Percentiles rank a stretch among this genome's conserved stretches.
These are phyloP conservation scores for Yamadazyma insecticola DNA, from an alignment of 805 yeast genomes.

Conservation along the genomic window DNA sequence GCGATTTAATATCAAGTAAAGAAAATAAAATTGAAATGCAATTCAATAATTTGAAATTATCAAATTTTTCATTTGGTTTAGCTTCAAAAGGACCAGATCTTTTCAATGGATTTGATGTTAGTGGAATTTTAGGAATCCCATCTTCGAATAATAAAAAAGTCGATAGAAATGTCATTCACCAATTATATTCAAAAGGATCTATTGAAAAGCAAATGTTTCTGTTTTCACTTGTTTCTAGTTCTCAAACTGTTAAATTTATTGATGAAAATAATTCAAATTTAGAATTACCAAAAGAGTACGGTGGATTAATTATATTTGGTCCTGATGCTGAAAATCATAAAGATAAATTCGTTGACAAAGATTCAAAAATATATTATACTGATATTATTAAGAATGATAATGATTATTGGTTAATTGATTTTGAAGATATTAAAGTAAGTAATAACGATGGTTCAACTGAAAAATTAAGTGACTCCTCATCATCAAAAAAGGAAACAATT, in stretches of 20 bases:
- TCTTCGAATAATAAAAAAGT: constrained; percentile 31
- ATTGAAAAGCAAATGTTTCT: constrained; percentile 39
- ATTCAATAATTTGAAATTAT: constrained; percentile 30
- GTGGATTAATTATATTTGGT: constrained; percentile 25
- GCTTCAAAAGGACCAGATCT: constrained; percentile 50
- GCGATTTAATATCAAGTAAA: constrained; percentile 32
- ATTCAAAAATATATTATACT: constrained; percentile 36
- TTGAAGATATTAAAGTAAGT: constrained; percentile 33
- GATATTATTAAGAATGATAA: constrained; percentile 26
- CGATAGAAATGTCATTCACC: constrained; percentile 37
- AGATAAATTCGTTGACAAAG: constrained; percentile 15
- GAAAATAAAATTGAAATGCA: constrained; percentile 25
- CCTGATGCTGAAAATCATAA: constrained; percentile 12
- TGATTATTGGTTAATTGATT: constrained; percentile 50
- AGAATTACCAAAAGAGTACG: constrained; percentile 25
- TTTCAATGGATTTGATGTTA: constrained; percentile 47
- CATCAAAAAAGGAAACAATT: constrained; percentile 37
- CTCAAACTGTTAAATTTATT: constrained; percentile 13
- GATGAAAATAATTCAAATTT: constrained; percentile 18
- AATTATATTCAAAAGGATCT: constrained; percentile 26
- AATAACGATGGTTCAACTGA: constrained; percentile 5
- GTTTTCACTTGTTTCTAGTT: constrained; percentile 13
- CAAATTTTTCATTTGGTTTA: constrained; percentile 47
- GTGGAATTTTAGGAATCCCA: constrained; percentile 61
- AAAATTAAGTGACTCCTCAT: constrained; percentile 9